A percentile compares a stretch with the other conserved stretches of the same genome.
phyloP scores from a whole-genome alignment of 148 eudicot genomes.

The Camellia sinensis region DNA sequence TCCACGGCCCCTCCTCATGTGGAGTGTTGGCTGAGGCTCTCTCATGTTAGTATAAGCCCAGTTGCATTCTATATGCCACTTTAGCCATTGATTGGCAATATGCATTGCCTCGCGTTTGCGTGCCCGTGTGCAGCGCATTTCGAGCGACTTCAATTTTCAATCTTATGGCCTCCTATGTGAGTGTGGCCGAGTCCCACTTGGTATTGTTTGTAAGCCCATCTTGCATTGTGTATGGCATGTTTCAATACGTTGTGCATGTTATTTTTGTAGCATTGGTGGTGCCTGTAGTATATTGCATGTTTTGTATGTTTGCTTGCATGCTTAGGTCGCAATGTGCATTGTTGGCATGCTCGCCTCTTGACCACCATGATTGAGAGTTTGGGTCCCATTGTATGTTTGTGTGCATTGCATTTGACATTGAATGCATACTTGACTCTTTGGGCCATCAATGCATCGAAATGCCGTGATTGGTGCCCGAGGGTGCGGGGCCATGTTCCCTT shows the following conservation, averaged over 20 bases:
- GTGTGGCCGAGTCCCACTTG: too few relatives aligned
- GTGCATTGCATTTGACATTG: too few relatives aligned
- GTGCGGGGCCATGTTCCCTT: background rate
- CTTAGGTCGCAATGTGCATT: too few relatives aligned
- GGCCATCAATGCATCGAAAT: background rate
- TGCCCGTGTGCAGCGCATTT: too few relatives aligned
- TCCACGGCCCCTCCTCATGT: background rate
- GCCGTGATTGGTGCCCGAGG: background rate
- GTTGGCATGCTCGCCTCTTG: background rate
- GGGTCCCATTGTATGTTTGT: background rate
- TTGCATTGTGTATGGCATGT: background rate
- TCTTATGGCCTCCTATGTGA: too few relatives aligned
- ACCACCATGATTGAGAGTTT: background rate
- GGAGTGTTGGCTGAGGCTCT: background rate
- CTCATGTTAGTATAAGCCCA: too few relatives aligned
- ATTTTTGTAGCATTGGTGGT: background rate
- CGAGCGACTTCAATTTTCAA: too few relatives aligned
- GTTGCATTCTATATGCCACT: too few relatives aligned
- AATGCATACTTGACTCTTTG: background rate
- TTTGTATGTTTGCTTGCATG: too few relatives aligned
- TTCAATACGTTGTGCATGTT: too few relatives aligned
- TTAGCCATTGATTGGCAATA: too few relatives aligned
- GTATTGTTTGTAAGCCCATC: background rate
- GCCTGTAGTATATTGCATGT: background rate
- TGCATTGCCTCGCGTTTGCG: too few relatives aligned